Evolutionary conservation across 2,329 filamentous ascomycete genomes (phyloP).

Genomic region (Xylariaceae sp.): DNA sequence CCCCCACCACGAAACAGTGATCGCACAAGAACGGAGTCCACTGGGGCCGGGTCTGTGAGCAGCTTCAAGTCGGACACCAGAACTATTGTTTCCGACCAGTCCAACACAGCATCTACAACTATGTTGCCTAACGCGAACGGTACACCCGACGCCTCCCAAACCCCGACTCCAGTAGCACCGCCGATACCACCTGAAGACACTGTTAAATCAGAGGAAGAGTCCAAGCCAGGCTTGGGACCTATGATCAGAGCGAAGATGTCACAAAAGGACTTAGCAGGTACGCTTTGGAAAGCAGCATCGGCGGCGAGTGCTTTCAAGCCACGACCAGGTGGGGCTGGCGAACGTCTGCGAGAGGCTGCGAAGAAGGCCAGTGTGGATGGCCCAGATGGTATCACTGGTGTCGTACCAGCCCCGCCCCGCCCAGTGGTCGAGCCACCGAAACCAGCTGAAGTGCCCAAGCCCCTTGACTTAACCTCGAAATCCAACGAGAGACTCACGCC

Average conservation of each 20-base stretch:
- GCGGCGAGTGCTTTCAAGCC: conserved; percentile 77
- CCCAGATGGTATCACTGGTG: conserved; percentile 84
- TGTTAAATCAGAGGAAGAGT: conserved; percentile 32
- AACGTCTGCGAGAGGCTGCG: conserved; percentile 64
- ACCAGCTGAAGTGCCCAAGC: conserved; percentile 32
- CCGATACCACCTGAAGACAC: conserved; percentile 29
- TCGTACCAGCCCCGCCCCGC: conserved; percentile 72
- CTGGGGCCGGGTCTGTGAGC: conserved; percentile 31
- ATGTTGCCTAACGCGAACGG: conserved; percentile 15
- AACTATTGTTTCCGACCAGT: conserved; percentile 16
- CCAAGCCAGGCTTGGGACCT: conserved; percentile 74
- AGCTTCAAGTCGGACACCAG: conserved; percentile 34
- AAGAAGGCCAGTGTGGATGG: conserved; percentile 59
- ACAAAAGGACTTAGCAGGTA: conserved; percentile 67
- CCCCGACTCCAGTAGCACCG: conserved; percentile 21
- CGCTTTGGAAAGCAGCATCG: conserved; percentile 75
- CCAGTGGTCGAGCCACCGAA: conserved; percentile 37
- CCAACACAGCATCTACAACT: conserved; percentile 10
- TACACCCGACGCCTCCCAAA: conserved; percentile 17
- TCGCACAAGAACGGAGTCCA: conserved; percentile 44
- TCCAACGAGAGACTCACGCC: conserved; percentile 33
- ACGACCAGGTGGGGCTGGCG: conserved; percentile 78
- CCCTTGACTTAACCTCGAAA: conserved; percentile 32
- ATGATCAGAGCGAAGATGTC: conserved; percentile 84
- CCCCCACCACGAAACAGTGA: conserved; percentile 51